Conservation (phyloP, 345 rosid genomes). For the Sonneratia alba region DNA sequence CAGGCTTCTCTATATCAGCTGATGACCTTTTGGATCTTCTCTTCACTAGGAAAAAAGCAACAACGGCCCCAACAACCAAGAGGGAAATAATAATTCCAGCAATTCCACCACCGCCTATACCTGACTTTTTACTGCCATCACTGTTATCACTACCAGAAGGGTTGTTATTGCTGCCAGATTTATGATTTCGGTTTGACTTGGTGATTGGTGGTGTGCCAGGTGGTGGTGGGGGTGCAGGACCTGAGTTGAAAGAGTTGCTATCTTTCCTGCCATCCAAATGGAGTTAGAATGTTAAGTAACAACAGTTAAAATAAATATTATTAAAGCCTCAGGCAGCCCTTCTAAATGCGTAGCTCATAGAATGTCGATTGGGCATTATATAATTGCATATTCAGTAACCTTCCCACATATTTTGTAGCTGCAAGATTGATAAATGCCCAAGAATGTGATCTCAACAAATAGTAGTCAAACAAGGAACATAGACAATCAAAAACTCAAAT, state of each 20-base stretch:
- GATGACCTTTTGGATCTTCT: slow-evolving; percentile 52
- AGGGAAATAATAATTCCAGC: slow-evolving; percentile 79
- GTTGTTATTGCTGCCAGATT: slow-evolving; percentile 18
- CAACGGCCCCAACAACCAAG: slow-evolving; percentile 56
- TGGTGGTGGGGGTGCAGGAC: slow-evolving; percentile 98
- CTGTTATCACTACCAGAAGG: slow-evolving; percentile 14
- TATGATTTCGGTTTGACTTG: slow-evolving; percentile 33
- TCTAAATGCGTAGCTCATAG: neutral
- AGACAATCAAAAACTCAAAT: neutral
- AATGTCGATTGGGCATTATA: neutral
- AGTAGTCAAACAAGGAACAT: neutral
- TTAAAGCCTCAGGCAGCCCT: neutral
- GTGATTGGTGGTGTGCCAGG: slow-evolving; percentile 85
- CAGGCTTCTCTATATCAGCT: slow-evolving; percentile 65
- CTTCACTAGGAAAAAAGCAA: slow-evolving; percentile 68
- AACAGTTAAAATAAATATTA: slow-evolving; percentile 5
- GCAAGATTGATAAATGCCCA: neutral
- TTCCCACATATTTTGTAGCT: neutral
- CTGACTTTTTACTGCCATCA: slow-evolving; percentile 63
- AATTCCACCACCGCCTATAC: slow-evolving; percentile 73
- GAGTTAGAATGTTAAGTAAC: slow-evolving; percentile 5
- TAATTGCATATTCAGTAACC: neutral
- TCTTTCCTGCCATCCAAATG: slow-evolving; percentile 48
- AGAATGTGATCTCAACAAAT: neutral
- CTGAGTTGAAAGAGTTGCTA: slow-evolving; percentile 72